Percentiles rank a stretch among this genome's conserved stretches.
These are phyloP conservation scores for Geopyxis carbonaria DNA, from an alignment of 495 filamentous ascomycete genomes.

Conservation along the genomic window DNA sequence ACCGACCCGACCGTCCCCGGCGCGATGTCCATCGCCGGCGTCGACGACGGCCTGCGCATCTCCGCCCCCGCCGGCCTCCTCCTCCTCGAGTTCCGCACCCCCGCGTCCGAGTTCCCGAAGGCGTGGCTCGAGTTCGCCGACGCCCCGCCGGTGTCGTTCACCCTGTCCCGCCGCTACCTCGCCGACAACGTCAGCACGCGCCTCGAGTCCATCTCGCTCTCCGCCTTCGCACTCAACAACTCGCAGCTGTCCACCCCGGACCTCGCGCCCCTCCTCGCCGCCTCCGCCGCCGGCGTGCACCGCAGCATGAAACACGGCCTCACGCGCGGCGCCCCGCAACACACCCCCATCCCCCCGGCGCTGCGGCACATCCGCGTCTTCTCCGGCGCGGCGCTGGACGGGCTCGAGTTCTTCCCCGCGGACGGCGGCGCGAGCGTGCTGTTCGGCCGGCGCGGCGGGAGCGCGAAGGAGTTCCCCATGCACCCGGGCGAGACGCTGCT, in stretches of 20 bases:
- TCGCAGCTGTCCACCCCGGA: too few relatives aligned
- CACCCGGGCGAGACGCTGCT: constrained; percentile 1
- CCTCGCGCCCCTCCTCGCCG: too few relatives aligned
- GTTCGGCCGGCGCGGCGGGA: constrained; percentile 2
- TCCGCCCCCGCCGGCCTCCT: background rate
- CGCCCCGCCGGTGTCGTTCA: too few relatives aligned
- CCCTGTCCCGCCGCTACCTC: too few relatives aligned
- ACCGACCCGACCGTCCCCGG: constrained; percentile 40
- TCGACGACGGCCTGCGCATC: background rate
- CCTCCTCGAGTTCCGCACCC: constrained; percentile 2
- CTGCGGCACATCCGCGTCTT: background rate
- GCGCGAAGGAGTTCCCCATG: background rate
- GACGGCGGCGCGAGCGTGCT: background rate
- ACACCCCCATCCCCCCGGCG: background rate
- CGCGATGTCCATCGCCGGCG: background rate
- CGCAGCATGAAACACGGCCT: too few relatives aligned
- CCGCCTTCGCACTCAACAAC: too few relatives aligned
- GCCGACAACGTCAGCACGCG: too few relatives aligned
- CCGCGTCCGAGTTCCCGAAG: background rate
- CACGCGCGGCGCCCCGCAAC: constrained; percentile 1
- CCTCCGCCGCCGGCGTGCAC: too few relatives aligned
- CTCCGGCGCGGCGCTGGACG: constrained; percentile 3
- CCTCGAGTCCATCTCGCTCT: too few relatives aligned
- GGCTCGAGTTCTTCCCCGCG: constrained; percentile 1
- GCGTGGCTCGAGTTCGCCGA: too few relatives aligned